Evolutionary conservation across 2,329 filamentous ascomycete species (phyloP), one percentile per base, ranked within the genome.

Genomic region (Neospermospora avenae): DNA sequence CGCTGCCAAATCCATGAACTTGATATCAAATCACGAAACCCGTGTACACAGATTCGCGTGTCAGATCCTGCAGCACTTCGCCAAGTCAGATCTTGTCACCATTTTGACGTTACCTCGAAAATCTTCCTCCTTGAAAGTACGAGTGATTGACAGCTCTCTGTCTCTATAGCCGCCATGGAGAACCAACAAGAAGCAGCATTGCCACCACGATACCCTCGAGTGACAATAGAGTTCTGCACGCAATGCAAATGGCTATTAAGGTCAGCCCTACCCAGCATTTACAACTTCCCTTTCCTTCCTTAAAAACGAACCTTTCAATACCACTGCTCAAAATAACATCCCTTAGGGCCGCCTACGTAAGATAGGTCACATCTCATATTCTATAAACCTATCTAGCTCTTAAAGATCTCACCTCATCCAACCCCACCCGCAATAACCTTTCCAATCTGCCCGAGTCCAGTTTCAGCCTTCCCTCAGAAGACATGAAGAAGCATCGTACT

Each of bases 211-310:
- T 77, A 90, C 11, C 92, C 92, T 3, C 85, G 91, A 48, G 81
- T 97, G 56, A 87, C 87, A n/a, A 96, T 97, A 70, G 85, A 88
- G 67, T 97, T 90, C 77, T 97, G 93, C 77, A 96, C 91, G 0
- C 91, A 96, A 77, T 97, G 92, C 76, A 90, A 90, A 77, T 96
- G 92, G 67, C 90, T 95, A 84, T 77, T 96, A 11, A 95, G 75
- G 91, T 93, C 83, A 68, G 83, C 72, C n/a, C 16, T 37, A 42
- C 7, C 22, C 28, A 8, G 8, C 16, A 18, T n/a, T 18, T 20
- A 20, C n/a, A 8, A 18, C 48, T 56, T 44, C 55, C 54, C 48
- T 31, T 58, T 37, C 28, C 41, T 42, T 16, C 24, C 24, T 41
- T 22, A 55, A 49, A 41, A 41, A 3, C 10, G 3, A 41, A 41